These are phyloP conservation scores for Trifolium fragiferum DNA, from an alignment of 306 rosid genomes.

Conservation along the genomic window DNA sequence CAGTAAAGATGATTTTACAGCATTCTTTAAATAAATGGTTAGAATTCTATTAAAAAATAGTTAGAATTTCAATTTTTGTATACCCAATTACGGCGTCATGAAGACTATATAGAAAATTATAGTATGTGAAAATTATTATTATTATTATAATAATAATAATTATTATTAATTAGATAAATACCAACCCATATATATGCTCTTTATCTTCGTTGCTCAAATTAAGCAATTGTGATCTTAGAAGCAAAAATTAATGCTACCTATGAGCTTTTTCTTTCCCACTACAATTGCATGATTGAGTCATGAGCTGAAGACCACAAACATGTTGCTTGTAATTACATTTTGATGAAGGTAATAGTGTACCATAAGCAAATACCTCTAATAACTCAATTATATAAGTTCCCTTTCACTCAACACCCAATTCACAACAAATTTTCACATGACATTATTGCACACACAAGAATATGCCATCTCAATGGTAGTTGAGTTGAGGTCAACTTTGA, in stretches of 20 bases:
- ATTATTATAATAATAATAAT: no score
- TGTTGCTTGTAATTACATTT: background rate
- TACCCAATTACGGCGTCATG: no score
- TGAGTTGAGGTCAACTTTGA: background rate
- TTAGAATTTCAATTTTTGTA: no score
- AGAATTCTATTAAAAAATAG: no score
- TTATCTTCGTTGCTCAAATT: no score
- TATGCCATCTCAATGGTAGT: slow-evolving; percentile 44
- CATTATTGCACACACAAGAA: slow-evolving; percentile 34
- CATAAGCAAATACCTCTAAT: slow-evolving; percentile 34
- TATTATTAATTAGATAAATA: no score
- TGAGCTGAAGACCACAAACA: slow-evolving; percentile 4
- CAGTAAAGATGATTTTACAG: no score
- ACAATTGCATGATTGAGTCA: background rate
- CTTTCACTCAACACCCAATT: slow-evolving; percentile 31
- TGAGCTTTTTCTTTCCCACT: background rate
- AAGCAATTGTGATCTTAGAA: background rate
- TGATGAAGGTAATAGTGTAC: background rate
- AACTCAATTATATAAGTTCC: background rate
- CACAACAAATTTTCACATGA: background rate
- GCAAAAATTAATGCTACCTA: background rate
- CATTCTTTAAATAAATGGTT: no score
- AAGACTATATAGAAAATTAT: no score
- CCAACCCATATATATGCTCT: no score
- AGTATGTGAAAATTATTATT: no score